Conservation (phyloP, 148 eudicot species). For the Heliamphora exappendiculata region DNA sequence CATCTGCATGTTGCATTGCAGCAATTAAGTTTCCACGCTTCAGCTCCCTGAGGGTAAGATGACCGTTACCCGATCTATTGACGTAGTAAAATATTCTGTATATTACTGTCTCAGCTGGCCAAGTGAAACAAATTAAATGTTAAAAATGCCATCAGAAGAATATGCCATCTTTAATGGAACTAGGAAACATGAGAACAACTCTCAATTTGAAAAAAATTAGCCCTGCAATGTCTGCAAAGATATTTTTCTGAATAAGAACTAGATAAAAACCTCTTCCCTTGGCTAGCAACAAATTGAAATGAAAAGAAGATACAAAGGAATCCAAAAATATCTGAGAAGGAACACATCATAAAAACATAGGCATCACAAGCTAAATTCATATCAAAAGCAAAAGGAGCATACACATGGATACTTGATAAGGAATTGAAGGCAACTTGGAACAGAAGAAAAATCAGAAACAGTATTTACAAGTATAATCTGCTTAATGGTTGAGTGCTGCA, state of each 20-base stretch:
- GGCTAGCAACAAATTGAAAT: not conserved
- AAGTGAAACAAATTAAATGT: constrained; percentile 17
- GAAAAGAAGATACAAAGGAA: not conserved
- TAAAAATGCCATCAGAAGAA: constrained; percentile 11
- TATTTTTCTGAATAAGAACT: not conserved
- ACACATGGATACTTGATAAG: not conserved
- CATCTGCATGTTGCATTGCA: constrained; percentile 98
- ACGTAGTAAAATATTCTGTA: constrained; percentile 93
- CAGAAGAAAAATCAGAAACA: not conserved
- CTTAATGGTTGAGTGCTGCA: not conserved
- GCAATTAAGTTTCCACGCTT: constrained; percentile 77
- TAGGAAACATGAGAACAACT: not conserved
- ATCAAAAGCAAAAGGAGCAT: not conserved
- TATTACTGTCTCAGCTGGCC: constrained; percentile 95
- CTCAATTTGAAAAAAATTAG: not conserved
- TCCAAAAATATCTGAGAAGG: not conserved
- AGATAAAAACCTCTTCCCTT: not conserved
- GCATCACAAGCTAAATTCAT: not conserved
- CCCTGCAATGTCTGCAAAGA: not conserved
- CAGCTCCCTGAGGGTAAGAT: constrained; percentile 85
- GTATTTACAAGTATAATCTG: not conserved
- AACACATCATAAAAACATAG: not conserved
- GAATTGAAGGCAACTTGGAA: not conserved
- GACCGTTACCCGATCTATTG: constrained; percentile 91
- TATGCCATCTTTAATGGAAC: not conserved